Base-by-base conservation (phyloP, 1,139 yeast species). In the Kazachstania sp. region DNA sequence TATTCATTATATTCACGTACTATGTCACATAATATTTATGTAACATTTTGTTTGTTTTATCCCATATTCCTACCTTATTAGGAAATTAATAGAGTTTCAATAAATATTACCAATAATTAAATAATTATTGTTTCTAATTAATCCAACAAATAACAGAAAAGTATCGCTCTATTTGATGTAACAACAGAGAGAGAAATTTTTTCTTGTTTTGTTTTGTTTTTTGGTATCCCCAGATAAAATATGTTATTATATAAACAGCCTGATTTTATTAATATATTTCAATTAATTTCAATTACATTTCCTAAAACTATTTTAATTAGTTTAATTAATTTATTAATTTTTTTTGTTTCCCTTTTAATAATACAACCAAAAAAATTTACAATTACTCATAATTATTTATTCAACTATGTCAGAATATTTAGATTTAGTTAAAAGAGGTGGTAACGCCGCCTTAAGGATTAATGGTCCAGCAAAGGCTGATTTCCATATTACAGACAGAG, bases 401-500 rank as follows among this genome's bases (percentile, higher is more conserved):
- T 19, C 28, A 16, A 39, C 4, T 32, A 44, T 44, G 46, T 44
- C 46, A 7, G 36, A 19, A 12, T 44, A 34, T 34, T 28, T 44
- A 12, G 43, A 44, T 23, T 43, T 55, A 41, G 34, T 49, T 19
- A 54, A 55, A 45, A 53, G 59, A 53, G 57, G 55, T 48, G 58
- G 58, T 49, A 55, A 55, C 36, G 50, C 52, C 39, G 60, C 59
- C 44, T 43, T 55, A 23, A 46, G 37, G 11, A 43, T 54, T 19
- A 56, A 56, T 43, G 49, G 50, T 13, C 53, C 59, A 29, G 49
- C 48, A 28, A 57, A 51, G 46, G 51, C 51, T 6, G 59, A 54
- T 44, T 52, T 56, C 53, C 59, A 55, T 42, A 43, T 55, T 38
- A 55, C 58, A 15, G 41, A 34, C 12, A 48, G 54, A 41, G 59